These are phyloP conservation scores for Pythium periplocum DNA, from an alignment of 352 stramenopile species.

Conservation along the genomic window DNA sequence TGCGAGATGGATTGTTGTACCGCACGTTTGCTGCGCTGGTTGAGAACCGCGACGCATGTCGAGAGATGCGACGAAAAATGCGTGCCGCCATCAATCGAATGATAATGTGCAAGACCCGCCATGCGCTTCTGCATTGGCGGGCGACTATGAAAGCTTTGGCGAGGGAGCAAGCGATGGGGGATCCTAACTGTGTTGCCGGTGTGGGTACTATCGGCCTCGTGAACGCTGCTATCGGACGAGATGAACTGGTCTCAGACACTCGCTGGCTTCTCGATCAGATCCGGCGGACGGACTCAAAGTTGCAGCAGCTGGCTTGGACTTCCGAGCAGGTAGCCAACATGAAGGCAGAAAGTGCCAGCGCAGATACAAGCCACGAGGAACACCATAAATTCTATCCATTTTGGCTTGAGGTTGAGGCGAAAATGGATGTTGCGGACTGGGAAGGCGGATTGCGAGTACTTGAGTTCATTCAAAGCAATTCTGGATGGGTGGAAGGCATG, in stretches of 20 bases:
- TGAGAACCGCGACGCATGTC: conserved; percentile 27
- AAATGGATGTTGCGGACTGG: conserved; percentile 50
- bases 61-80: conserved; percentile 38
- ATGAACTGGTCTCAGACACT: conserved; percentile 42
- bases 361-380: conserved; percentile 11
- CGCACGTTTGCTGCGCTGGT: conserved; percentile 49
- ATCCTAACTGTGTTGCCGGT: conserved; percentile 17
- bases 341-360: conserved; percentile 1
- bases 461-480: conserved; percentile 31
- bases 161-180: neutral
- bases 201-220: conserved; percentile 42
- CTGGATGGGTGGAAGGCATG: conserved; percentile 38
- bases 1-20: conserved; percentile 38
- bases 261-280: conserved; percentile 40
- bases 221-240: conserved; percentile 40
- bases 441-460: conserved; percentile 37
- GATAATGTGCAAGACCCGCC: conserved; percentile 21
- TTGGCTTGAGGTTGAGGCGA: conserved; percentile 52
- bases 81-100: conserved; percentile 21
- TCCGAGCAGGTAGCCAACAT: conserved; percentile 21
- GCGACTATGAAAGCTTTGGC: conserved; percentile 18
- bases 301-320: conserved; percentile 38
- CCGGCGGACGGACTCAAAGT: conserved; percentile 25
- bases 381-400: conserved; percentile 29
- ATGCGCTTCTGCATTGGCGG: conserved; percentile 25